Conservation (phyloP, 1,284 basidiomycete genomes). For the Microbotryum saponariae region DNA sequence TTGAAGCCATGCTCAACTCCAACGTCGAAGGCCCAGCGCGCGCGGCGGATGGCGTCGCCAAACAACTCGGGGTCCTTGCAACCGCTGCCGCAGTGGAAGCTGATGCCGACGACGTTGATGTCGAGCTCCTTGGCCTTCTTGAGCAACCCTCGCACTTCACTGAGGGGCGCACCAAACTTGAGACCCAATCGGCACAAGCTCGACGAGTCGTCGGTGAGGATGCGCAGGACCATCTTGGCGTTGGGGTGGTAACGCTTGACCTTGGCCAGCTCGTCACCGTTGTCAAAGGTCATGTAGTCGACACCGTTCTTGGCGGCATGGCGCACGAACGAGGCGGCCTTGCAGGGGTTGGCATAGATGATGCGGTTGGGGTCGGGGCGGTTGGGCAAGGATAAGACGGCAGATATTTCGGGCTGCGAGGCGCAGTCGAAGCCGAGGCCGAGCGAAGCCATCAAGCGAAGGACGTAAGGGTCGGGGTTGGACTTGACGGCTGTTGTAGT, state of each 20-base stretch:
- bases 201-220: slow-evolving; percentile 94
- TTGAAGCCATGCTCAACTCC: slow-evolving; percentile 67
- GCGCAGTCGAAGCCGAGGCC: slow-evolving; percentile 97
- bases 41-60: slow-evolving; percentile 77
- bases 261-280: slow-evolving; percentile 95
- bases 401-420: slow-evolving; percentile 87
- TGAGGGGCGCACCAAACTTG: slow-evolving; percentile 93
- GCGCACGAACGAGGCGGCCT: slow-evolving; percentile 87
- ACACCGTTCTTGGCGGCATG: slow-evolving; percentile 71
- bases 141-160: slow-evolving; percentile 70
- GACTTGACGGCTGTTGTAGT: slow-evolving; percentile 72
- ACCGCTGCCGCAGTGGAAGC: slow-evolving; percentile 96
- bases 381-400: slow-evolving; percentile 62
- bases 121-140: slow-evolving; percentile 68
- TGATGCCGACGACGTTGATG: slow-evolving; percentile 86
- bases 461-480: slow-evolving; percentile 91
- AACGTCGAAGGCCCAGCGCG: slow-evolving; percentile 80
- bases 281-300: slow-evolving; percentile 96
- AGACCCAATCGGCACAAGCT: slow-evolving; percentile 85
- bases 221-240: slow-evolving; percentile 85
- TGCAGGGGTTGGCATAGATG: slow-evolving; percentile 99
- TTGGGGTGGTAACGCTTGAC: slow-evolving; percentile 71
- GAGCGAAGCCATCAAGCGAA: slow-evolving; percentile 79
- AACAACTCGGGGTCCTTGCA: slow-evolving; percentile 89
- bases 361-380: slow-evolving; percentile 62